Base-by-base conservation (phyloP, 1,284 basidiomycete genomes). In the Ceratobasidium sp. region DNA sequence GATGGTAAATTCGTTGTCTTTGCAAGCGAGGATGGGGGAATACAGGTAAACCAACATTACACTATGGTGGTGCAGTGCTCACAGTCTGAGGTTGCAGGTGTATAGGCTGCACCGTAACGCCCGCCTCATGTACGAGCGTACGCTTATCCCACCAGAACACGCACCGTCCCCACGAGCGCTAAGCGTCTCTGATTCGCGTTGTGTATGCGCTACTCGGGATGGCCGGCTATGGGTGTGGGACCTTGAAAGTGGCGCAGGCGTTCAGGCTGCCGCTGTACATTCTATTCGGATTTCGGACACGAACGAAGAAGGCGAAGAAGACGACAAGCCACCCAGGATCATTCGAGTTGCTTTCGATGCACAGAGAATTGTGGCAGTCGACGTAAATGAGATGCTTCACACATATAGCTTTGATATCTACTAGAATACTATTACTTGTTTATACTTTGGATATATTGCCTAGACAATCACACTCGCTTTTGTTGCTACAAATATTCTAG, bases 1-100 rank as follows among this genome's bases (percentile, higher is more conserved):
- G 91, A 92, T 74, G 91, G 91, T 7, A 91, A 90, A 79, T 93
- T 90, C 88, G 86, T 93, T 54, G 87, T 92, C 8, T 82, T 93
- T 52, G 90, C 88, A 7, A 86, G 89, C 5, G 85, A 82, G 1
- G 82, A 85, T 25, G 58, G 56, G 5, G 55, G 56, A 12, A 45
- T 72, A 29, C 71, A 70, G 65, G 69, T 72, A 29, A 15, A 54
- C 10, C 7, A 7, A n/a, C 15, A 22, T 42, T 25, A 34, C 62
- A n/a, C 43, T 27, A n/a, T n/a, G n/a, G n/a, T 47, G 74, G 31
- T 75, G 78, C 56, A 73, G 17, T 72, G 77, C 42, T 73, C 76
- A 47, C 75, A 77, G n/a, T n/a, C n/a, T n/a, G n/a, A n/a, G 7
- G 15, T 80, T 91, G 25, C 89, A 92, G 74, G 82, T 92, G 3